A percentile compares a stretch with the other conserved stretches of the same genome.
Conservation (phyloP, 148 eudicot genomes). For the Limonium bicolor region DNA sequence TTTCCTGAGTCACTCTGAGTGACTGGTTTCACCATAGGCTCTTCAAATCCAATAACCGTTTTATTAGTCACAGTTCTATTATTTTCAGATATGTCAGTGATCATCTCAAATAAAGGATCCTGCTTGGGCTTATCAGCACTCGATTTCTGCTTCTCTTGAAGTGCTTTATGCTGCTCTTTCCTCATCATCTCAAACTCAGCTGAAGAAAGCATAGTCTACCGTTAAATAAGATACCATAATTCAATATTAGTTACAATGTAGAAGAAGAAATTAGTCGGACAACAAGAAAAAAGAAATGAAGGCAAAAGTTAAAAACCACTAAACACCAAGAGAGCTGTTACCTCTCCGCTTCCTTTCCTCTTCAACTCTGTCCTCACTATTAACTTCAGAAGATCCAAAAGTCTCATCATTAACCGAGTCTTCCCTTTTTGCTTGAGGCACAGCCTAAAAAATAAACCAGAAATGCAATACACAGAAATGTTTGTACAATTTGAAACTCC, state of each 20-base stretch:
- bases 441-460: conserved; percentile 53
- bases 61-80: conserved; percentile 12
- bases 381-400: conserved; percentile 65
- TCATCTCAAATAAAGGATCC: conserved; percentile 19
- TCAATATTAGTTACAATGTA: not conserved
- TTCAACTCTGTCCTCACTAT: conserved; percentile 72
- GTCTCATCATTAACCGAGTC: conserved; percentile 86
- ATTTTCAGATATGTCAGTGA: conserved; percentile 14
- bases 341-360: conserved; percentile 90
- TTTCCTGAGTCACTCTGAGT: conserved; percentile 31
- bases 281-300: not conserved
- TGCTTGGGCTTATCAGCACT: conserved; percentile 30
- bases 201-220: conserved; percentile 9
- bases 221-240: not conserved
- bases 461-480: not conserved
- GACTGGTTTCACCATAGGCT: conserved; percentile 14
- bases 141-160: conserved; percentile 59
- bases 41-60: conserved; percentile 24
- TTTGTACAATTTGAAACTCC: too few species aligned
- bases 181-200: conserved; percentile 93
- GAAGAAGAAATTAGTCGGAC: not conserved
- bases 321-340: conserved; percentile 6
- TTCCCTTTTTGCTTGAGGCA: conserved; percentile 53
- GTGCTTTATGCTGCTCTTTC: conserved; percentile 73
- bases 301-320: not conserved